These are phyloP conservation scores for Anethum foeniculum DNA, from an alignment of 140 eudicot genomes.

Conservation along the genomic window DNA sequence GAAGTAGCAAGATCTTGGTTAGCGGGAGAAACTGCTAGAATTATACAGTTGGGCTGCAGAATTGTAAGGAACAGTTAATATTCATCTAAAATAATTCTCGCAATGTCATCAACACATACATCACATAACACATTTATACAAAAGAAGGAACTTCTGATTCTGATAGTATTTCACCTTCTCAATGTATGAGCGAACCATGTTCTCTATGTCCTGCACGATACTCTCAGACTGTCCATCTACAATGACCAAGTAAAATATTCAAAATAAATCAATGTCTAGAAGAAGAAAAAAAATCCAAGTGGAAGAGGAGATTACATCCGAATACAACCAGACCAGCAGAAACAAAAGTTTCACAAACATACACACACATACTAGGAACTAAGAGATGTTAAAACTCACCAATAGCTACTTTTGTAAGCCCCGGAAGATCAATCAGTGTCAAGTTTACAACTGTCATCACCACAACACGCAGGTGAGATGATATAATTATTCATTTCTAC, in stretches of 20 bases:
- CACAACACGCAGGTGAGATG: slow-evolving; percentile 20
- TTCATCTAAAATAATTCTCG: background rate
- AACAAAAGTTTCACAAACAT: background rate
- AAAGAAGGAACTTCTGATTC: background rate
- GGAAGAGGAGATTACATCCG: background rate
- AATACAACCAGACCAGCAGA: background rate
- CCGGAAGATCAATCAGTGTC: slow-evolving; percentile 98
- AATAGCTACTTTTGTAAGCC: slow-evolving; percentile 96
- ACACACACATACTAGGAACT: background rate
- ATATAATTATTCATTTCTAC: background rate
- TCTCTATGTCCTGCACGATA: slow-evolving; percentile 80
- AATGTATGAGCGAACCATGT: slow-evolving; percentile 88
- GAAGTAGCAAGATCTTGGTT: slow-evolving; percentile 99
- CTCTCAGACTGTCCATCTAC: slow-evolving; percentile 90
- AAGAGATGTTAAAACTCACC: slow-evolving; percentile 48
- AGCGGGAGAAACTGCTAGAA: slow-evolving; percentile 95
- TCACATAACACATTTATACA: background rate
- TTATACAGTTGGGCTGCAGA: slow-evolving; percentile 96
- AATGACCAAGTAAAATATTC: slow-evolving; percentile 5
- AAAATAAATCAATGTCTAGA: slow-evolving; percentile 10
- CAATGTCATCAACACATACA: background rate
- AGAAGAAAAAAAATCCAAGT: slow-evolving; percentile 6
- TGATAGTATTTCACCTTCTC: slow-evolving; percentile 52
- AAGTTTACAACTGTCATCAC: slow-evolving; percentile 82
- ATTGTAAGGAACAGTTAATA: slow-evolving; percentile 5